Percentiles rank a stretch among this genome's conserved stretches.
Evolutionary conservation across 805 yeast genomes (phyloP).

Genomic region (Kodamaea fukazawae): DNA sequence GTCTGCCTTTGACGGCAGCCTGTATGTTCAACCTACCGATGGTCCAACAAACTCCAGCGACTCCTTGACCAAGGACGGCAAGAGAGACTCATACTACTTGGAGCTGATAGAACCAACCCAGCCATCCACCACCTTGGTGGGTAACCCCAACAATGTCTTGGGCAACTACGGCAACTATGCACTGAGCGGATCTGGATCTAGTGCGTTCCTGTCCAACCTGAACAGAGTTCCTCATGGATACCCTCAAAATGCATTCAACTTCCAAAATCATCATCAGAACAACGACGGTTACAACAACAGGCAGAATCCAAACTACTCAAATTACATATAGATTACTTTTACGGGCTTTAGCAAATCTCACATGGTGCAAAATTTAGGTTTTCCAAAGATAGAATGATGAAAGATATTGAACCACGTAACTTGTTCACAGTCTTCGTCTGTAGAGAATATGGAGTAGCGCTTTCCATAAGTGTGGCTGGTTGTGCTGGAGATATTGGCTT

Average conservation of each 20-base stretch:
- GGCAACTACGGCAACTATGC: slow-evolving; percentile 19
- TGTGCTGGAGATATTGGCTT: too few species aligned
- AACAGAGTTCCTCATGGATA: slow-evolving; percentile 13
- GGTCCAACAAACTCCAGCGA: neutral
- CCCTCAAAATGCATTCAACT: slow-evolving; percentile 12
- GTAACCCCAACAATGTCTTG: slow-evolving; percentile 34
- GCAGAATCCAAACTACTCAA: neutral
- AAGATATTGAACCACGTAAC: slow-evolving; percentile 54
- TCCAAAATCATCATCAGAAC: slow-evolving; percentile 2
- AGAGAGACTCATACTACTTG: slow-evolving; percentile 28
- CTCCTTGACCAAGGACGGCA: slow-evolving; percentile 12
- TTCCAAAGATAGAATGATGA: slow-evolving; percentile 50
- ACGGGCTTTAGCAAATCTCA: too few species aligned
- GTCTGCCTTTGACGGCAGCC: slow-evolving; percentile 31
- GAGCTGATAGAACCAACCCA: slow-evolving; percentile 39
- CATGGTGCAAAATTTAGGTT: slow-evolving; percentile 33
- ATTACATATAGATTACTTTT: slow-evolving; percentile 4
- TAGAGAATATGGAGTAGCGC: slow-evolving; percentile 8
- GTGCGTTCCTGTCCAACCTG: slow-evolving; percentile 5
- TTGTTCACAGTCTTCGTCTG: slow-evolving; percentile 39
- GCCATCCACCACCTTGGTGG: slow-evolving; percentile 42
- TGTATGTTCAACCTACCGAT: slow-evolving; percentile 9
- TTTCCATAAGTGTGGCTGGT: too few species aligned
- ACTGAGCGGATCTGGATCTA: slow-evolving; percentile 2
- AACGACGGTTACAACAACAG: neutral